Evolutionary conservation across 805 yeast species (phyloP), one percentile per base, ranked within the genome.

Genomic region (Metschnikowia shivogae): DNA sequence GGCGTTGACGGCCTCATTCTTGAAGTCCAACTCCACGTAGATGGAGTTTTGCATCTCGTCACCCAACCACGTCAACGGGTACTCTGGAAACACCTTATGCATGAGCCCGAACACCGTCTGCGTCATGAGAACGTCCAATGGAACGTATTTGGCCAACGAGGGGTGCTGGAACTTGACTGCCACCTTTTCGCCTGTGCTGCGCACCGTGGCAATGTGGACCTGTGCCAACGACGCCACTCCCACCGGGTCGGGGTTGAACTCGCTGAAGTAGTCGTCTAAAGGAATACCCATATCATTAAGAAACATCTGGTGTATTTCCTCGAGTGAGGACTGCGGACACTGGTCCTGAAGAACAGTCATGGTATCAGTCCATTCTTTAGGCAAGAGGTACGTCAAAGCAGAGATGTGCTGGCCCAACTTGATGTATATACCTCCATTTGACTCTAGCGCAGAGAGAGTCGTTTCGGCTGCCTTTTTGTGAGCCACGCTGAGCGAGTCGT

Each of bases 111-210:
- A 92, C 4, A 90, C 95, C 2, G 80, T 71, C 45, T 78, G 76
- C 0, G 97, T 90, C 60, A 93, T 65, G 56, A 77, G 70, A 1
- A 93, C 81, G 65, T 93, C 99, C 20, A 93, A 64, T 0, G 99
- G 99, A 8, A 93, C 95, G 67, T 86, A 93, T 55, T 85, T 86
- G 38, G 80, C 77, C 43, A 93, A 69, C 2, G 88, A 77, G 0
- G 99, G 99, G 62, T 90, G 98, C 63, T 93, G 99, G 34, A 92
- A 77, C 59, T 93, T 93, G 19, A 93, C 96, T 0, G 99, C 99
- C 3, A 92, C 98, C 56, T 74, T 78, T 48, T 82, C 76, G 1
- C 86, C 87, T 1, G 73, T 74, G 3, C 61, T 66, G 45, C 68
- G 74, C 43, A 90, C 60, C 1, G 63, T 74, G 0, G 95, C 99